Percentiles rank a stretch among this genome's conserved stretches.
Evolutionary conservation across 2,329 filamentous ascomycete species (phyloP).

Genomic region (Apiospora marii): DNA sequence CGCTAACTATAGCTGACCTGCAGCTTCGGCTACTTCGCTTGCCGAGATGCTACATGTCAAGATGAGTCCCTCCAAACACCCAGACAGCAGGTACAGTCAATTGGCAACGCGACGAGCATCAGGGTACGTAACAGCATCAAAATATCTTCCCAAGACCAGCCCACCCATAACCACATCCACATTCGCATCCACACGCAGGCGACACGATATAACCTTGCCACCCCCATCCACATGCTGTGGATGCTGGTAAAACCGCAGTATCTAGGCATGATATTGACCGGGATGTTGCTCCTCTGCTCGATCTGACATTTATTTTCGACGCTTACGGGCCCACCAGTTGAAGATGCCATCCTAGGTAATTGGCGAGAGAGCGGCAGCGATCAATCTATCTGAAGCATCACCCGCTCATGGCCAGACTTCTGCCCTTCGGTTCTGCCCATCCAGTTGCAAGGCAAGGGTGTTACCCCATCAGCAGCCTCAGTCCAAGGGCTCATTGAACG

Average conservation of each 20-base stretch:
- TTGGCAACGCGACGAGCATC: background rate
- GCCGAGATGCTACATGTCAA: slow-evolving; percentile 13
- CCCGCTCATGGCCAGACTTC: background rate
- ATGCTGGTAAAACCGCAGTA: background rate
- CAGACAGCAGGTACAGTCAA: no score
- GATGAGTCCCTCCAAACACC: background rate
- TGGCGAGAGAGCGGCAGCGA: background rate
- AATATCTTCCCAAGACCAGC: background rate
- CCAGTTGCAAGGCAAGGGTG: background rate
- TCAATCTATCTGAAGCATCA: slow-evolving; percentile 11
- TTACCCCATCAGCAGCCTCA: slow-evolving; percentile 8
- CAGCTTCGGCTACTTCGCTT: slow-evolving; percentile 17
- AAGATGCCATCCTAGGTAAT: background rate
- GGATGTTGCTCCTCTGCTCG: slow-evolving; percentile 2
- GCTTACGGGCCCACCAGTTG: background rate
- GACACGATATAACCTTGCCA: slow-evolving; percentile 10
- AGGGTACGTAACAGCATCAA: background rate
- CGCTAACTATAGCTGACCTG: slow-evolving; percentile 10
- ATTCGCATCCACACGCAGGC: background rate
- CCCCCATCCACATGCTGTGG: slow-evolving; percentile 1
- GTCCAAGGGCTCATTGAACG: background rate
- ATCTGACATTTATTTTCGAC: slow-evolving; percentile 15
- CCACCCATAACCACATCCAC: background rate
- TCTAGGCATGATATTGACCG: background rate
- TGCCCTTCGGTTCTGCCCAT: background rate